Percentiles rank a stretch among this genome's conserved stretches.
phyloP scores from a whole-genome alignment of 495 filamentous ascomycete genomes.

The Viridothelium virens region DNA sequence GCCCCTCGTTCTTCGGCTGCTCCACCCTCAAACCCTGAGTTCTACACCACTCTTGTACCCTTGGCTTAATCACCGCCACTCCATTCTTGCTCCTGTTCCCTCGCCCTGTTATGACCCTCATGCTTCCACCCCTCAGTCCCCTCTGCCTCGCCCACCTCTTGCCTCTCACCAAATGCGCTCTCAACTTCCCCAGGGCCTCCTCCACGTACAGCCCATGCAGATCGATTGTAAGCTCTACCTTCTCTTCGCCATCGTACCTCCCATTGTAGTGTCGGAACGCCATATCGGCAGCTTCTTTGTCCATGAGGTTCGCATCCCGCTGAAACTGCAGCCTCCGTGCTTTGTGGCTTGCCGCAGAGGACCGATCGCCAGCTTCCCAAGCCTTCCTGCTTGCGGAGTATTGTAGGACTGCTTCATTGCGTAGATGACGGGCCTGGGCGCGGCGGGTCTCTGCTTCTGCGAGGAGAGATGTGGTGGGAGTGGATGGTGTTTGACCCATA shows the following conservation, averaged over 20 bases:
- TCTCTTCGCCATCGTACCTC: not conserved
- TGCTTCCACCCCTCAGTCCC: not conserved
- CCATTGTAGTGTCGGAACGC: not conserved
- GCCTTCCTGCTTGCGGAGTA: not conserved
- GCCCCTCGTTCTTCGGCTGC: not conserved
- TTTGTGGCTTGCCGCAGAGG: conserved; percentile 1
- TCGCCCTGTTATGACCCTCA: not conserved
- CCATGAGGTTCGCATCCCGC: not conserved
- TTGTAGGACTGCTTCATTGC: not conserved
- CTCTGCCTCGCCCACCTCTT: not conserved
- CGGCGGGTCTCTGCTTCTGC: not conserved
- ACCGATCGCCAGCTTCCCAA: not conserved
- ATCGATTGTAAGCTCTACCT: not conserved
- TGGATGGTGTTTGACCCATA: conserved; percentile 3
- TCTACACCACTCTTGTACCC: not conserved
- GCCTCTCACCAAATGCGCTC: not conserved
- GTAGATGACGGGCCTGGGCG: not conserved
- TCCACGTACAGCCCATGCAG: not conserved
- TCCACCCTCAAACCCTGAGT: not conserved
- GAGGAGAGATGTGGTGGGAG: not conserved
- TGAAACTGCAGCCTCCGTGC: not conserved
- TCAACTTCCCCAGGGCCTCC: not conserved
- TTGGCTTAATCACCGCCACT: not conserved
- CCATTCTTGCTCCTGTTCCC: conserved; percentile 2
- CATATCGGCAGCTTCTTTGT: not conserved